These are phyloP conservation scores for Aspergillus heteromorphus DNA, from an alignment of 495 filamentous ascomycete genomes.

Conservation along the genomic window DNA sequence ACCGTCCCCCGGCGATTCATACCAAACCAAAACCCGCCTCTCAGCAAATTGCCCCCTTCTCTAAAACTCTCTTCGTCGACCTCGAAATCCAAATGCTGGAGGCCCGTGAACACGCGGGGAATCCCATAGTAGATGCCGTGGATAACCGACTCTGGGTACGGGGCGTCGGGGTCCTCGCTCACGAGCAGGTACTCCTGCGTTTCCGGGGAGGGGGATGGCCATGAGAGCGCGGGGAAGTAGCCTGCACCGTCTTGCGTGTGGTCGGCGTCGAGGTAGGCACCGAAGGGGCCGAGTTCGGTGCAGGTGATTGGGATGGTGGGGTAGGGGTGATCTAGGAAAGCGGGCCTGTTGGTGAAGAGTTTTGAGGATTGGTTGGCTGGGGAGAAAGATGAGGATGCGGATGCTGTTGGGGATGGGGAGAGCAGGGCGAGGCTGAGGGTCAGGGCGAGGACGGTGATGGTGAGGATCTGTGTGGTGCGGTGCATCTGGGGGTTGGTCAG, in stretches of 20 bases:
- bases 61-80: conserved; percentile 8
- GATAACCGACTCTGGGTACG: conserved; percentile 38
- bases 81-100: conserved; percentile 37
- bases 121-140: conserved; percentile 47
- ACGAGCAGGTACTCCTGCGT: conserved; percentile 45
- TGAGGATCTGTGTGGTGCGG: conserved; percentile 34
- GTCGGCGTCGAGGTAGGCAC: conserved; percentile 31
- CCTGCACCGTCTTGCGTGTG: conserved; percentile 39
- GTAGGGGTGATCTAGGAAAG: conserved; percentile 35
- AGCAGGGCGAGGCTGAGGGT: conserved; percentile 29
- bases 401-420: too few species aligned
- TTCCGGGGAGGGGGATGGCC: conserved; percentile 27
- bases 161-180: conserved; percentile 47
- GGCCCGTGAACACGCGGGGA: conserved; percentile 26
- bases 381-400: too few species aligned
- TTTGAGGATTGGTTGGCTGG: conserved; percentile 42
- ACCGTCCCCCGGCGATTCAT: conserved; percentile 29
- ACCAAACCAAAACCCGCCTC: conserved; percentile 45
- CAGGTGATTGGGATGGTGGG: conserved; percentile 41
- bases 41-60: conserved; percentile 21
- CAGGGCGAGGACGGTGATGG: conserved; percentile 24
- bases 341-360: conserved; percentile 39
- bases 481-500: conserved; percentile 12
- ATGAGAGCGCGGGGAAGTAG: conserved; percentile 39
- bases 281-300: conserved; percentile 38